These are phyloP conservation scores for Wickerhamiella alocasiicola DNA, from an alignment of 805 yeast genomes.

Conservation along the genomic window DNA sequence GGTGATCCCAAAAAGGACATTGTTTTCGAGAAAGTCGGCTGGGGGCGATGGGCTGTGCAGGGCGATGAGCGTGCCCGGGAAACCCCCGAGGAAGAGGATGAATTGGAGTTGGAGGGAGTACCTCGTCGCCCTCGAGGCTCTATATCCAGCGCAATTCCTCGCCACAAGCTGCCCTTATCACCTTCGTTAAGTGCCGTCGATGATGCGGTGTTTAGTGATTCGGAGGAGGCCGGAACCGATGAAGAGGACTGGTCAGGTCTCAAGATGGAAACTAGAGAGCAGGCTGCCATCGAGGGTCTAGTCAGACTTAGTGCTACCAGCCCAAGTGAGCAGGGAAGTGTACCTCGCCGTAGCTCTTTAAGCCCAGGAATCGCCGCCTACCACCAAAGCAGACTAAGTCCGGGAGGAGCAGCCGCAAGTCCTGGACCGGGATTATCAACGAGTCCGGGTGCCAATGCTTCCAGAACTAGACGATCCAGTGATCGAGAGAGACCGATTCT, in stretches of 20 bases:
- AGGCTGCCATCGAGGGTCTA: slow-evolving; percentile 52
- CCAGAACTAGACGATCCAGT: no score
- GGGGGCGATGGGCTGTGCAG: slow-evolving; percentile 96
- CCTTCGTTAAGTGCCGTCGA: slow-evolving; percentile 25
- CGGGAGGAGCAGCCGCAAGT: no score
- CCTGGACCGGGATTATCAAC: no score
- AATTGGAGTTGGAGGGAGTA: slow-evolving; percentile 7
- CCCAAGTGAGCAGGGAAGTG: no score
- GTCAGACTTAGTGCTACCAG: slow-evolving; percentile 47
- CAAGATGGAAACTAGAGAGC: slow-evolving; percentile 42
- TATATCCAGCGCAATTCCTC: slow-evolving; percentile 20
- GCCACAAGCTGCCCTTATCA: slow-evolving; percentile 26
- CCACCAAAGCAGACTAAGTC: no score
- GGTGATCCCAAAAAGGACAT: slow-evolving; percentile 44
- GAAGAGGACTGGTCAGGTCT: slow-evolving; percentile 95
- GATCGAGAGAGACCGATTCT: no score
- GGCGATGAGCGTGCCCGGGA: slow-evolving; percentile 28
- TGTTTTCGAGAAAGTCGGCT: slow-evolving; percentile 83
- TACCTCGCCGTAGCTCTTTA: no score
- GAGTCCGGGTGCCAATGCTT: no score
- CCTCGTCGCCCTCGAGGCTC: slow-evolving; percentile 17
- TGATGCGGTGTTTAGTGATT: slow-evolving; percentile 17
- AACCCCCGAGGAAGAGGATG: slow-evolving; percentile 65
- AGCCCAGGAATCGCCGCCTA: not conserved
- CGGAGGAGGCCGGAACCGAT: slow-evolving; percentile 53